These are phyloP conservation scores for Fraxinus sp. DNA, from an alignment of 305 asterid genomes.

Conservation along the genomic window DNA sequence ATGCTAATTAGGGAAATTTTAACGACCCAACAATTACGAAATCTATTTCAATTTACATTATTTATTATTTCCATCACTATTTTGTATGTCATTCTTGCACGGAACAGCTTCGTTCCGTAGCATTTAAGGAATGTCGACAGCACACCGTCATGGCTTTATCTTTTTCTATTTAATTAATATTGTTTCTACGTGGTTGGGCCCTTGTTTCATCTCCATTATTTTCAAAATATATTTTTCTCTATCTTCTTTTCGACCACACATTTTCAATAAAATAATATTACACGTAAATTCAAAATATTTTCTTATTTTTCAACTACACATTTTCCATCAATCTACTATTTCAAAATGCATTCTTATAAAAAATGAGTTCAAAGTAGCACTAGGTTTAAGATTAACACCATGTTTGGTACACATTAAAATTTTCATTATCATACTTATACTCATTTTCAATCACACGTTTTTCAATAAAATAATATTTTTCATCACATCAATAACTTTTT, in stretches of 20 bases:
- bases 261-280: too few relatives aligned
- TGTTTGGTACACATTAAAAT: too few relatives aligned
- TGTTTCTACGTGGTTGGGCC: too few relatives aligned
- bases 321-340: background rate
- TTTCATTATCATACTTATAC: too few relatives aligned
- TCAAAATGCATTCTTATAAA: too few relatives aligned
- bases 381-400: background rate
- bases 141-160: background rate
- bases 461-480: too few relatives aligned
- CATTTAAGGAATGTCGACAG: background rate
- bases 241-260: too few relatives aligned
- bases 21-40: background rate
- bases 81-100: background rate
- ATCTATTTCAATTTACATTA: background rate
- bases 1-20: background rate
- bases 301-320: background rate
- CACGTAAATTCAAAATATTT: background rate
- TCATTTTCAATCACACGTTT: too few relatives aligned
- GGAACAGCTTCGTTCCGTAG: background rate
- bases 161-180: background rate
- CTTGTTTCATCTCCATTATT: too few relatives aligned
- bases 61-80: background rate
- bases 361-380: too few relatives aligned
- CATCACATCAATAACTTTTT: too few relatives aligned
- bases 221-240: too few relatives aligned